Evolutionary conservation across 805 yeast species (phyloP).

Genomic region (Spathaspora hagerdaliae): DNA sequence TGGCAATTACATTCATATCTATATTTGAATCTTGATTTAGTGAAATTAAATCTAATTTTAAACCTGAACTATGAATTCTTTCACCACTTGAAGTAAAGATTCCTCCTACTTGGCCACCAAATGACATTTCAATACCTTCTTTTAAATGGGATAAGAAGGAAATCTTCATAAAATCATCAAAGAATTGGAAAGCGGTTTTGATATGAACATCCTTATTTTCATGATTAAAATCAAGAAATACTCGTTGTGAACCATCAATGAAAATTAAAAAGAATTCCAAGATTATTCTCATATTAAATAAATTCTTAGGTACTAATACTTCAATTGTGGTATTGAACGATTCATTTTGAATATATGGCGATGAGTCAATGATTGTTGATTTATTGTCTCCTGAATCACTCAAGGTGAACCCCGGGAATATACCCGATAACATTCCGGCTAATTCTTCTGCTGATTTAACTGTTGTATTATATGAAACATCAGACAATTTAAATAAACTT

Average conservation of each 20-base stretch:
- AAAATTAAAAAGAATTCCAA: constrained; percentile 71
- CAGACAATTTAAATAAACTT: constrained; percentile 28
- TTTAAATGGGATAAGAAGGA: constrained; percentile 64
- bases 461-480: constrained; percentile 20
- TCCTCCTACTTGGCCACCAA: constrained; percentile 38
- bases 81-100: constrained; percentile 3
- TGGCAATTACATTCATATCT: neutral
- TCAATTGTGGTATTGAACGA: constrained; percentile 53
- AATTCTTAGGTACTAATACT: constrained; percentile 62
- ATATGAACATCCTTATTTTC: constrained; percentile 4
- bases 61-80: constrained; percentile 6
- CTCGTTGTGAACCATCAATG: constrained; percentile 49
- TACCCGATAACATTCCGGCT: constrained; percentile 44
- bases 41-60: constrained; percentile 27
- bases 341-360: constrained; percentile 59
- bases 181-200: constrained; percentile 38
- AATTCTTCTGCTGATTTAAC: constrained; percentile 26
- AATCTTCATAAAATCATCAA: constrained; percentile 59
- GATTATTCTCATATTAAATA: constrained; percentile 76
- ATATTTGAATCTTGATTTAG: constrained; percentile 19
- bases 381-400: constrained; percentile 7
- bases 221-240: constrained; percentile 18
- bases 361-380: constrained; percentile 6
- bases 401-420: constrained; percentile 63
- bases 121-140: constrained; percentile 49